Evolutionary conservation across 2,329 filamentous ascomycete genomes (phyloP).

Genomic region (Ophiostoma tasmaniense): DNA sequence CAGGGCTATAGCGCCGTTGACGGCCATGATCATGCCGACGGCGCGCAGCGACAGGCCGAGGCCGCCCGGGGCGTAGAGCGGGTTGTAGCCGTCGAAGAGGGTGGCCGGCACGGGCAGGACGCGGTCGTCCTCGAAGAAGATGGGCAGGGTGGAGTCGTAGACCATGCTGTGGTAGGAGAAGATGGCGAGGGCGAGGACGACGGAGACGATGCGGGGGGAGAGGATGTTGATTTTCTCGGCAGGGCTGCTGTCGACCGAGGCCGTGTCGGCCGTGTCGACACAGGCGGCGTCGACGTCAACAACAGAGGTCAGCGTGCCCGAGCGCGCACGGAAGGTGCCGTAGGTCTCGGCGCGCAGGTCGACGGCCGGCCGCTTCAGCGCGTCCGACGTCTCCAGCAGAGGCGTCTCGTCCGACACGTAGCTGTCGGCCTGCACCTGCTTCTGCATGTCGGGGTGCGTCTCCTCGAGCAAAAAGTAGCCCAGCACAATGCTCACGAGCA

Average conservation of each 20-base stretch:
- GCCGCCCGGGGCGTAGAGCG: conserved; percentile 52
- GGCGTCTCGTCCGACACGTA: conserved; percentile 60
- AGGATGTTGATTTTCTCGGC: conserved; percentile 34
- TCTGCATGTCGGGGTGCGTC: conserved; percentile 62
- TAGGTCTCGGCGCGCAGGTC: conserved; percentile 73
- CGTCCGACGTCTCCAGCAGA: conserved; percentile 65
- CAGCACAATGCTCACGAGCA: conserved; percentile 68
- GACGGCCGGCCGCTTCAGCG: conserved; percentile 62
- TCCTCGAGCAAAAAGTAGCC: conserved; percentile 79
- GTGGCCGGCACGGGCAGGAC: conserved; percentile 27
- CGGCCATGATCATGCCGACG: conserved; percentile 47
- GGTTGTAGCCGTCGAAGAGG: conserved; percentile 26
- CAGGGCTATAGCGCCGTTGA: conserved; percentile 58
- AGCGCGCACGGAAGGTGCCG: conserved; percentile 49
- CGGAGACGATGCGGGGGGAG: conserved; percentile 58
- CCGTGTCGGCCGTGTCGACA: too few species aligned
- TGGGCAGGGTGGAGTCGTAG: conserved; percentile 83
- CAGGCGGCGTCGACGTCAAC: not conserved
- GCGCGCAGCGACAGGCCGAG: conserved; percentile 54
- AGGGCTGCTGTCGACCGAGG: too few species aligned
- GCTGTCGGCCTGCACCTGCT: too few species aligned
- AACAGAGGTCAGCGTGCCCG: conserved; percentile 25
- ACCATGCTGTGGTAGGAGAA: conserved; percentile 96
- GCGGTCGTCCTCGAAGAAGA: conserved; percentile 78
- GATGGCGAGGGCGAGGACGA: conserved; percentile 75